A percentile compares a stretch with the other conserved stretches of the same genome.
phyloP scores from a whole-genome alignment of 1,139 yeast genomes.

The Debaryomyces subglobosus region DNA sequence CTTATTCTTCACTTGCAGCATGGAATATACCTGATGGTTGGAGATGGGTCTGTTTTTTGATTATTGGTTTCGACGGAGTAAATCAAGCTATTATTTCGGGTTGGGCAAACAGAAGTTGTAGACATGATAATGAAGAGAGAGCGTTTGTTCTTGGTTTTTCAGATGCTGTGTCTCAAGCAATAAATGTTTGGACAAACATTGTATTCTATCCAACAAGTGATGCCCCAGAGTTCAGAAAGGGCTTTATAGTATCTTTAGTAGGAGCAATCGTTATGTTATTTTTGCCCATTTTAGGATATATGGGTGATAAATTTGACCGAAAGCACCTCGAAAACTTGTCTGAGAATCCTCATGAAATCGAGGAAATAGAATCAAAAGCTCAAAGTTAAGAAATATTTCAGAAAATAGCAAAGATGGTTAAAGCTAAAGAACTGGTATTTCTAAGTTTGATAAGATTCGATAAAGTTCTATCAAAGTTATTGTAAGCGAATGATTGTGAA shows the following conservation, averaged over 20 bases:
- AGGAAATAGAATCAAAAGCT: background rate
- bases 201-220: slow-evolving; percentile 39
- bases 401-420: too few relatives aligned
- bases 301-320: slow-evolving; percentile 21
- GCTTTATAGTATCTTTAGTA: slow-evolving; percentile 34
- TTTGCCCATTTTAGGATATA: slow-evolving; percentile 27
- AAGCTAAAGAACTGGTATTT: too few relatives aligned
- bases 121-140: slow-evolving; percentile 34
- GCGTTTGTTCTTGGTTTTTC: slow-evolving; percentile 28
- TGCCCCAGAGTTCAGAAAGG: slow-evolving; percentile 37
- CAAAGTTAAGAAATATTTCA: too few relatives aligned
- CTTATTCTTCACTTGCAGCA: slow-evolving; percentile 19
- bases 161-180: slow-evolving; percentile 26
- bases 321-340: slow-evolving; percentile 1
- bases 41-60: slow-evolving; percentile 30
- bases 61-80: slow-evolving; percentile 34
- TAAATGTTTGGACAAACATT: slow-evolving; percentile 44
- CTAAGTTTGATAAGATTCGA: too few relatives aligned
- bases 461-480: too few relatives aligned
- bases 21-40: slow-evolving; percentile 31
- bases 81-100: slow-evolving; percentile 40
- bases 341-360: background rate
- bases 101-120: slow-evolving; percentile 34
- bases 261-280: slow-evolving; percentile 37
- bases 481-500: too few relatives aligned